Percentiles rank a stretch among this genome's conserved stretches.
These are phyloP conservation scores for Linum trigynum DNA, from an alignment of 345 rosid species.

Conservation along the genomic window DNA sequence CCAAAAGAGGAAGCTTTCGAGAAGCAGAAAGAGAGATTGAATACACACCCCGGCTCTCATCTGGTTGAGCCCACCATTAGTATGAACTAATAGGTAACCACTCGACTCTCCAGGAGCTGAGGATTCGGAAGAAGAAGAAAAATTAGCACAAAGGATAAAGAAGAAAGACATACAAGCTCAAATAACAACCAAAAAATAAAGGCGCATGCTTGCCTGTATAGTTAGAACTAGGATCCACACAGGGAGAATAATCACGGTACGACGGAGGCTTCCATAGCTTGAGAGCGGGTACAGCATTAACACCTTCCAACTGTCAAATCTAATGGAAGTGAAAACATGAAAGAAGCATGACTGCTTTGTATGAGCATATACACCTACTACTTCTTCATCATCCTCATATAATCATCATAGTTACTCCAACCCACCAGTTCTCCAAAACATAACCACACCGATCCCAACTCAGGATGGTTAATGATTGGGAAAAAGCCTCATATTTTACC, in stretches of 20 bases:
- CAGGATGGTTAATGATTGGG: too few species aligned
- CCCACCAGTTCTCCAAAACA: neutral
- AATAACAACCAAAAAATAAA: neutral
- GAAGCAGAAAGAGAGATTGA: neutral
- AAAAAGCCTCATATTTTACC: too few species aligned
- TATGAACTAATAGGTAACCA: constrained; percentile 76
- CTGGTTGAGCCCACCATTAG: constrained; percentile 98
- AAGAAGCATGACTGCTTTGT: constrained; percentile 55
- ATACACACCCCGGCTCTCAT: constrained; percentile 86
- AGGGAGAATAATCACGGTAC: constrained; percentile 52
- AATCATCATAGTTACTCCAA: neutral
- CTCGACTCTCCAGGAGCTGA: constrained; percentile 38
- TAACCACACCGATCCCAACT: too few species aligned
- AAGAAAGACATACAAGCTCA: neutral
- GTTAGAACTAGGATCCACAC: constrained; percentile 43
- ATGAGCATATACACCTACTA: constrained; percentile 6
- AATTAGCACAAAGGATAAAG: neutral
- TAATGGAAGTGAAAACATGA: constrained; percentile 68
- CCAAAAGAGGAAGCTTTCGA: neutral
- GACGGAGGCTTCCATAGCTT: constrained; percentile 77
- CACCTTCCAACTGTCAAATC: constrained; percentile 74
- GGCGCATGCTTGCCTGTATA: constrained; percentile 40
- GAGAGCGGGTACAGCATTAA: constrained; percentile 30
- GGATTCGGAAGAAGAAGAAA: constrained; percentile 1
- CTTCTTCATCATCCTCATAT: neutral